Evolutionary conservation across 1,284 basidiomycete genomes (phyloP), one percentile per base, ranked within the genome.

Genomic region (Cutaneotrichosporon sp.): DNA sequence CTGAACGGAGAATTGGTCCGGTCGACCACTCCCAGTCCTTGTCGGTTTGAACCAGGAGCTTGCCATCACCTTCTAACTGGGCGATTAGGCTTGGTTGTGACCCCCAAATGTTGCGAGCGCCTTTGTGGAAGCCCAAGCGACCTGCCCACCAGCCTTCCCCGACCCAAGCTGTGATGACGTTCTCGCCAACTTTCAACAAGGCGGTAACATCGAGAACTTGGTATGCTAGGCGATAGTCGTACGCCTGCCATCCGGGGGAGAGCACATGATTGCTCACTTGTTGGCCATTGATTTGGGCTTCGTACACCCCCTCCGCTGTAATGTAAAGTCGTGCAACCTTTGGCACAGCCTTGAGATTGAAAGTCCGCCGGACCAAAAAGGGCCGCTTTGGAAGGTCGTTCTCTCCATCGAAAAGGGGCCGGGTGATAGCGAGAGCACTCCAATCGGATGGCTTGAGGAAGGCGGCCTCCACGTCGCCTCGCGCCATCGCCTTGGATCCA

Each of bases 261-360:
- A 74, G 55, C 17, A 65, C 49, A 6, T 72, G 64, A 38, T 71
- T 64, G 24, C 64, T 66, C 9, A 74, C 57, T 3, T 37, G 42
- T 10, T 53, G 34, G 10, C 67, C 72, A 52, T 74, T 74, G 52
- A 72, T 52, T 1, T 51, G 24, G 1, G 60, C 49, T 27, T 64
- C 58, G 60, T 72, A 74, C 14, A 70, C n/a, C 3, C 72, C 72
- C 17, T 54, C 55, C 4, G 72, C 70, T 2, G 72, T 71, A 9
- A 60, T 55, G 55, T 74, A 72, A 0, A 74, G 41, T 10, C 72
- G 43, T 5, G 60, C 65, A 0, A 2, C 16, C 4, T 22, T 9
- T n/a, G 31, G 22, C 8, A 19, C 16, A 4, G 44, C 5, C 14
- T 42, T 25, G 24, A 61, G 14, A n/a, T 35, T 27, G 49, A 68